Percentiles rank a stretch among this genome's conserved stretches.
Conservation (phyloP, 148 eudicot species). For the Polygonum aviculare region DNA sequence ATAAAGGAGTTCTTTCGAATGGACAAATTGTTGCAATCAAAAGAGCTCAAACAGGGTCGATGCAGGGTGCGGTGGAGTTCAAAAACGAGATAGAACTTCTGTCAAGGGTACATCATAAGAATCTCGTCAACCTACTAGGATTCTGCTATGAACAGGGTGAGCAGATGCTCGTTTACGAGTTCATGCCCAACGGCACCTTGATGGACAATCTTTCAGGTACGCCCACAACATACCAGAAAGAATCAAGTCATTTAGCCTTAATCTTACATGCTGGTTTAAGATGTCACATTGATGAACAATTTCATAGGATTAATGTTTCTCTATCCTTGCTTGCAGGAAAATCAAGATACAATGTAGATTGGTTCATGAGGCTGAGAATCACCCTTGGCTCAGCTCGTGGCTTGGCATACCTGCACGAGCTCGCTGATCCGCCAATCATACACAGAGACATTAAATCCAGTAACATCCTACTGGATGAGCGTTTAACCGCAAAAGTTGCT, state of each 20-base stretch:
- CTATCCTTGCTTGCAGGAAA: conserved; percentile 27
- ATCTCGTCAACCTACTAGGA: conserved; percentile 72
- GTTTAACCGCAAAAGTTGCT: conserved; percentile 59
- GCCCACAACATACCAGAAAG: not conserved
- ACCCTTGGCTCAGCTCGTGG: conserved; percentile 62
- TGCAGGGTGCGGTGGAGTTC: conserved; percentile 74
- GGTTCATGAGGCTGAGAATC: conserved; percentile 49
- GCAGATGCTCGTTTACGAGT: conserved; percentile 81
- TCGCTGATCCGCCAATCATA: conserved; percentile 68
- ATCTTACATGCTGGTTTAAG: too few relatives aligned
- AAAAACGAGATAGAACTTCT: conserved; percentile 87
- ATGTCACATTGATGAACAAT: too few relatives aligned
- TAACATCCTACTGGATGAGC: conserved; percentile 52
- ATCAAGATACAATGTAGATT: conserved; percentile 40
- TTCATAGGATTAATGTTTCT: not conserved
- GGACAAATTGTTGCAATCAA: conserved; percentile 64
- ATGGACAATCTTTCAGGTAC: conserved; percentile 68
- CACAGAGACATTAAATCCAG: conserved; percentile 54
- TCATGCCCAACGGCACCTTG: conserved; percentile 68
- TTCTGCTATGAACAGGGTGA: conserved; percentile 77
- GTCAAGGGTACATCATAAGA: conserved; percentile 90
- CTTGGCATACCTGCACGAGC: conserved; percentile 53
- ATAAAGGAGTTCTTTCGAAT: conserved; percentile 55
- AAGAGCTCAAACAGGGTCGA: conserved; percentile 69
- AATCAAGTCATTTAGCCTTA: too few relatives aligned